Evolutionary conservation across 2,329 filamentous ascomycete genomes (phyloP).

Genomic region (Fusarium paranaense): DNA sequence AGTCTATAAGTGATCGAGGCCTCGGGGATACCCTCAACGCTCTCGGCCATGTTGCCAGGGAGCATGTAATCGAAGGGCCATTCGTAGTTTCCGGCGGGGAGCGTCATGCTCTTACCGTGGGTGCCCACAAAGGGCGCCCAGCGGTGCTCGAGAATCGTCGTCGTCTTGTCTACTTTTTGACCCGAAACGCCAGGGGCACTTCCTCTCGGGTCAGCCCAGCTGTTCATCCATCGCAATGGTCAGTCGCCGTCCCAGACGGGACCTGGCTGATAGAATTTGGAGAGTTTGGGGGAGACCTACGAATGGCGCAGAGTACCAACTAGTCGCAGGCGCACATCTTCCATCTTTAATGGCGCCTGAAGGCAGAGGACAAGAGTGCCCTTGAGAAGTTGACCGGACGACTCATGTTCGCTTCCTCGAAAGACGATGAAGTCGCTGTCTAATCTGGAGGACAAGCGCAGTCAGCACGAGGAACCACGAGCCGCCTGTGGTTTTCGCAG

Average conservation of each 20-base stretch:
- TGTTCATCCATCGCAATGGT: conserved; percentile 40
- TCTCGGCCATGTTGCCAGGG: conserved; percentile 82
- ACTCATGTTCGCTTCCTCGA: conserved; percentile 79
- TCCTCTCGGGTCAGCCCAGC: conserved; percentile 64
- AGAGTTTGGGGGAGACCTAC: conserved; percentile 60
- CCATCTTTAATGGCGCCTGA: conserved; percentile 74
- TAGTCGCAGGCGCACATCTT: conserved; percentile 78
- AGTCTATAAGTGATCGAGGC: conserved; percentile 91
- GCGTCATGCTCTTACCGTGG: conserved; percentile 66
- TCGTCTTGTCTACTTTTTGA: conserved; percentile 69
- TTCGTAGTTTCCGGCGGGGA: conserved; percentile 83
- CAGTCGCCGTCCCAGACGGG: conserved; percentile 13
- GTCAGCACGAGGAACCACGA: conserved; percentile 6
- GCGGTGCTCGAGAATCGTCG: conserved; percentile 73
- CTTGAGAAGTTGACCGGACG: conserved; percentile 79
- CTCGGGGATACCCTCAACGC: conserved; percentile 87
- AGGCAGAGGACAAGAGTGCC: conserved; percentile 81
- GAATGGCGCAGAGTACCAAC: conserved; percentile 74
- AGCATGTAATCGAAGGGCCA: conserved; percentile 82
- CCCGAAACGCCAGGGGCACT: conserved; percentile 70
- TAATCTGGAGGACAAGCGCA: conserved; percentile 61
- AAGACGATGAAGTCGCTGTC: conserved; percentile 85
- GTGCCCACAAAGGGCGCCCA: conserved; percentile 74
- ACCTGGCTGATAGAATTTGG: conserved; percentile 8
- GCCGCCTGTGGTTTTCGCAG: neutral